Evolutionary conservation across 495 filamentous ascomycete species (phyloP), one percentile per base, ranked within the genome.

Genomic region (Neurospora sp.): DNA sequence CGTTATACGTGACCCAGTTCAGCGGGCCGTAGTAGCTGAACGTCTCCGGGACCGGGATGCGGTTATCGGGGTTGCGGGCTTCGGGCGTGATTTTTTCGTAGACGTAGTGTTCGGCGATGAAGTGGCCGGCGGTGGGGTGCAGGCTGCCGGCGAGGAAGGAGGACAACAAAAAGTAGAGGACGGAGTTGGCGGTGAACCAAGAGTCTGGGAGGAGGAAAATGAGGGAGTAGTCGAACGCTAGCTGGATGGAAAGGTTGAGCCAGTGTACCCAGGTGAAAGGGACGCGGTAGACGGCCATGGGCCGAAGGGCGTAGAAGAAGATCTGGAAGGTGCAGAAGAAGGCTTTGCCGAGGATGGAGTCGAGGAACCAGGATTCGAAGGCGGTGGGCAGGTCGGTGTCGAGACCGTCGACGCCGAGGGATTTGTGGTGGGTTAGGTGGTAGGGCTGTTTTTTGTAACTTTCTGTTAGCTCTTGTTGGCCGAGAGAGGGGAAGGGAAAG

Each of bases 321-420:
- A 99, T 98, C 83, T 99, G 96, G 85, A 98, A 98, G 76, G 96
- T 98, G 85, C 93, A 96, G 88, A 99, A 99, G 87, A 99, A 98
- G 74, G 96, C 92, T 81, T 99, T 99, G 77, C 96, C 96, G 20
- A 94, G 88, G 78, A 99, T 87, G n/a, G 93, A 97, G 86, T 98
- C 91, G 74, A 99, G 91, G 82, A 98, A 91, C 27, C 27, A 31
- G 27, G 27, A 31, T 84, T 99, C 96, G 59, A 97, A 81, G 74
- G 92, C 88, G 39, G 96, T 98, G 10, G 96, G 96, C 3, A 99
- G 90, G 77, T 99, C 96, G 70, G 94, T 96, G 83, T 99, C 96
- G 65, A 98, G 89, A 68, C 96, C 96, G 75, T 96, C 92, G 53
- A 99, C 94, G 75, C 96, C 96, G 72, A 99, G 92, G 68, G 94